phyloP scores from a whole-genome alignment of 108 stramenopile genomes.

The Cyclostephanos tholiformis region DNA sequence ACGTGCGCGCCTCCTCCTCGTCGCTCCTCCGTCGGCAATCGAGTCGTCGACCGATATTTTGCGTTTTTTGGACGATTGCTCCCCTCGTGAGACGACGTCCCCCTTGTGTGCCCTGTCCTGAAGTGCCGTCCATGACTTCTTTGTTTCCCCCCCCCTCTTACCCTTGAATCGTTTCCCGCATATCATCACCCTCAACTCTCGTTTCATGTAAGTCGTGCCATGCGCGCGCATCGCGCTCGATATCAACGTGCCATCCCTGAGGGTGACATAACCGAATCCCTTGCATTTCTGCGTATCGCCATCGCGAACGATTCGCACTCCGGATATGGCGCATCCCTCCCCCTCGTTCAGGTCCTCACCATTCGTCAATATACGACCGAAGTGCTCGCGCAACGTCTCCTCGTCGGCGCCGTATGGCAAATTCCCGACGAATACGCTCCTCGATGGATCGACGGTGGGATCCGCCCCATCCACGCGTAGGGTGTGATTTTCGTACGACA shows the following conservation, averaged over 20 bases:
- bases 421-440: constrained; percentile 82
- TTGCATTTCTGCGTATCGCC: constrained; percentile 76
- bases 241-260: constrained; percentile 60
- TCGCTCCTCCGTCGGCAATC: constrained; percentile 8
- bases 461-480: constrained; percentile 45
- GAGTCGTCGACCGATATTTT: constrained; percentile 36
- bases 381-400: constrained; percentile 63
- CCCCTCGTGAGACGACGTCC: constrained; percentile 43
- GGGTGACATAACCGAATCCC: constrained; percentile 83
- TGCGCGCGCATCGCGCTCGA: constrained; percentile 68
- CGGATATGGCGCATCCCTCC: constrained; percentile 54
- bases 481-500: constrained; percentile 58
- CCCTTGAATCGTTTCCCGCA: constrained; percentile 81
- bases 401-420: constrained; percentile 78
- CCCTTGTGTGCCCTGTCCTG: too few species aligned
- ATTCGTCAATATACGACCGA: constrained; percentile 43
- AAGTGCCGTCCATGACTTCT: too few species aligned
- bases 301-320: constrained; percentile 81
- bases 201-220: constrained; percentile 65
- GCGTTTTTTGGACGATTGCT: constrained; percentile 49
- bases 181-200: constrained; percentile 68
- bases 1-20: constrained; percentile 48
- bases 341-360: constrained; percentile 34
- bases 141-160: constrained; percentile 38
- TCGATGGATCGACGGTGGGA: constrained; percentile 58